A percentile compares a stretch with the other conserved stretches of the same genome.
These are phyloP conservation scores for Spergularia azorica DNA, from an alignment of 179 eudicot species.

Conservation along the genomic window DNA sequence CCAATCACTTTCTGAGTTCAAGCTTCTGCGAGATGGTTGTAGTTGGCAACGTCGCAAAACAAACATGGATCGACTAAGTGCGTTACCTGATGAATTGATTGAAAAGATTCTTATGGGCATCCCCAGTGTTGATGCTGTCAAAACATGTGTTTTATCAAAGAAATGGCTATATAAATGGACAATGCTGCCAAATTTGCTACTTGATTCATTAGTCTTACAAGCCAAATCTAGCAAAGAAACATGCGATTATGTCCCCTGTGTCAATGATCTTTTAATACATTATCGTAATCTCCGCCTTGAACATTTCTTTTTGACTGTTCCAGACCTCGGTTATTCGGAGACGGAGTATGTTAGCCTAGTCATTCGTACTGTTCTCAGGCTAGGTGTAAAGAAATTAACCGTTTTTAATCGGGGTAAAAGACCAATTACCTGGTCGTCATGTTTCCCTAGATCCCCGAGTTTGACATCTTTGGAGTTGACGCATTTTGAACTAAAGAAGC, in stretches of 20 bases:
- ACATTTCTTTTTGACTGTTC: background rate
- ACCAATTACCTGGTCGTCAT: background rate
- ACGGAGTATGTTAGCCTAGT: background rate
- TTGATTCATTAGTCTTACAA: background rate
- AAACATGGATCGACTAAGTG: conserved; percentile 16
- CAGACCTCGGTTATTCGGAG: background rate
- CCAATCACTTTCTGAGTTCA: no score
- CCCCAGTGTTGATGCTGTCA: conserved; percentile 19
- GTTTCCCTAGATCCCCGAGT: background rate
- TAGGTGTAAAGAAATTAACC: background rate
- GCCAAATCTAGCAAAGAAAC: background rate
- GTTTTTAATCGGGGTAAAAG: background rate
- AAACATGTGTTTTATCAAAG: conserved; percentile 24
- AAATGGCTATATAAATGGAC: conserved; percentile 22
- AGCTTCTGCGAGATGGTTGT: background rate
- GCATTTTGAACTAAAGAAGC: background rate
- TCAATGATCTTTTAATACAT: background rate
- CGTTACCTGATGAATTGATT: background rate
- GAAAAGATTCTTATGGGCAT: conserved; percentile 14
- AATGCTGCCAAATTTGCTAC: background rate
- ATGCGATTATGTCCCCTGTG: background rate
- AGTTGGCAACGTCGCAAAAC: background rate
- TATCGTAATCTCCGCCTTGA: background rate
- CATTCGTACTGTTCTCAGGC: no score
- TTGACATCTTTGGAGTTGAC: background rate